phyloP scores from a whole-genome alignment of 2,329 filamentous ascomycete species.

The Colletotrichum musae region DNA sequence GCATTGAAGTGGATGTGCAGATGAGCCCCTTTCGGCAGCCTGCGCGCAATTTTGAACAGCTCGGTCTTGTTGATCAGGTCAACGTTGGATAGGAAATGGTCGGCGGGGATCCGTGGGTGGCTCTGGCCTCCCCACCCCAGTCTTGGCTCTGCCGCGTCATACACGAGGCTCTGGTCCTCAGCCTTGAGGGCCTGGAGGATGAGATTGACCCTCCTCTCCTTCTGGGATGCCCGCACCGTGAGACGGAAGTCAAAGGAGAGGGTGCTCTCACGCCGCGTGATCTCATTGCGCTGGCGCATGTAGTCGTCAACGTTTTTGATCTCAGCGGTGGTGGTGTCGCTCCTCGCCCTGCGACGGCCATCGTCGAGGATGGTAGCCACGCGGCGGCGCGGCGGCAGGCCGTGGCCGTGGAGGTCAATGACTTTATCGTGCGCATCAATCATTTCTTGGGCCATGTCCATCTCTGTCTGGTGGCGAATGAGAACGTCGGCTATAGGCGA shows the following conservation, averaged over 20 bases:
- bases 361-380: slow-evolving; percentile 18
- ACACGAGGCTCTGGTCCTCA: slow-evolving; percentile 55
- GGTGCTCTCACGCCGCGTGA: slow-evolving; percentile 51
- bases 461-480: slow-evolving; percentile 19
- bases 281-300: slow-evolving; percentile 46
- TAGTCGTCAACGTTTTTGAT: slow-evolving; percentile 48
- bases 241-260: slow-evolving; percentile 59
- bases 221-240: slow-evolving; percentile 47
- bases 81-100: slow-evolving; percentile 72
- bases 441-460: slow-evolving; percentile 30
- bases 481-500: slow-evolving; percentile 10
- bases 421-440: slow-evolving; percentile 40
- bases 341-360: slow-evolving; percentile 7
- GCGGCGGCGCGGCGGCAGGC: neutral
- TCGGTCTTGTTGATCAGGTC: slow-evolving; percentile 68
- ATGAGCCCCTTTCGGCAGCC: slow-evolving; percentile 80
- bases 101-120: slow-evolving; percentile 63
- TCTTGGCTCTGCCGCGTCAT: slow-evolving; percentile 49
- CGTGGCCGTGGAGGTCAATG: slow-evolving; percentile 14
- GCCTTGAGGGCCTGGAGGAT: slow-evolving; percentile 57
- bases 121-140: slow-evolving; percentile 59
- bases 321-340: neutral
- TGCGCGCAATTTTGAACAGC: slow-evolving; percentile 69
- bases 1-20: slow-evolving; percentile 85
- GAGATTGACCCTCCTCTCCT: slow-evolving; percentile 55